These are phyloP conservation scores for Phytophthora rubi DNA, from an alignment of 352 stramenopile genomes.

Conservation along the genomic window DNA sequence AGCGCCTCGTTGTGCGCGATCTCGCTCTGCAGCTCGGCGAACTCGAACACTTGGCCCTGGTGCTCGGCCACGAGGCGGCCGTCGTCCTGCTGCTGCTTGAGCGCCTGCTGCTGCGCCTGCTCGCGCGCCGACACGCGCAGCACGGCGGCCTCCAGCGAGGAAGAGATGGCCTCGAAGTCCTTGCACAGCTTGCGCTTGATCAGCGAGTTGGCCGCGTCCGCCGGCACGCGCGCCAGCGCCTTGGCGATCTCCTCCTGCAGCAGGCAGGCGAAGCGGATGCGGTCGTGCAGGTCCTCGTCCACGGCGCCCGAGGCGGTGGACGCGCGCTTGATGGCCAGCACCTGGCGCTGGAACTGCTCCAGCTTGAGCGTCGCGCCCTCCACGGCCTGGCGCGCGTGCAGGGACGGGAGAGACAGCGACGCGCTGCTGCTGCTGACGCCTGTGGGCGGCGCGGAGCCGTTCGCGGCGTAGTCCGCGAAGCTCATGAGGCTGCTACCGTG, in stretches of 20 bases:
- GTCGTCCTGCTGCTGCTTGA: constrained; percentile 48
- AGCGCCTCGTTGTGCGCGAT: constrained; percentile 90
- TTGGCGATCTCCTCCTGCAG: constrained; percentile 85
- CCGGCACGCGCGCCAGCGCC: constrained; percentile 58
- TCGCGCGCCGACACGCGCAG: constrained; percentile 70
- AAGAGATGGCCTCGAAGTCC: constrained; percentile 83
- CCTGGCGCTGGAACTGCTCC: constrained; percentile 86
- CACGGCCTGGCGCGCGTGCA: constrained; percentile 54
- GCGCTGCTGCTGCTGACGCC: constrained; percentile 18
- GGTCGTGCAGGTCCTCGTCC: constrained; percentile 84
- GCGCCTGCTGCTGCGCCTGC: constrained; percentile 60
- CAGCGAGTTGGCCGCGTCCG: constrained; percentile 66
- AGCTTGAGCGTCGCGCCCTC: constrained; percentile 79
- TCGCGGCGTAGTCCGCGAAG: constrained; percentile 67
- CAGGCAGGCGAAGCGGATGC: constrained; percentile 84
- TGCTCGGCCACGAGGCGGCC: constrained; percentile 71
- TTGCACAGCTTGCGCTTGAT: constrained; percentile 85
- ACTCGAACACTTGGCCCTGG: constrained; percentile 79
- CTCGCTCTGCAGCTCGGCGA: constrained; percentile 83
- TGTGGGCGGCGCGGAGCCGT: constrained; percentile 21
- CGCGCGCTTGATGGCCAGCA: constrained; percentile 78
- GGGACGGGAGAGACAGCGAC: constrained; percentile 26
- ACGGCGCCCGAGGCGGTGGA: constrained; percentile 36
- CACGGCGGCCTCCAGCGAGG: constrained; percentile 71
- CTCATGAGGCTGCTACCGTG: constrained; percentile 42